These are phyloP conservation scores for Hippophae rhamnoides DNA, from an alignment of 306 rosid species.

Conservation along the genomic window DNA sequence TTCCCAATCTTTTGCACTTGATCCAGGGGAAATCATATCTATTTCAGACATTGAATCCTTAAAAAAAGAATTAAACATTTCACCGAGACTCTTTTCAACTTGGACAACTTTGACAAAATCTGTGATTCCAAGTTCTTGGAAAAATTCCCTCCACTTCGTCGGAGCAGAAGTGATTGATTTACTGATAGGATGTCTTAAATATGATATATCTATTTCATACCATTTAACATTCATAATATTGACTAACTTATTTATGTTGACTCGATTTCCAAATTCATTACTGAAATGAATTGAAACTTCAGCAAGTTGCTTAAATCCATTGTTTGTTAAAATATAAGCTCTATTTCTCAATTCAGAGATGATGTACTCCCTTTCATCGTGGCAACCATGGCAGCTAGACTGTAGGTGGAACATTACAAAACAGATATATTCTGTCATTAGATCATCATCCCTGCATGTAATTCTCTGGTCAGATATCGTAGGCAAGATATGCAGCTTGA, in stretches of 20 bases:
- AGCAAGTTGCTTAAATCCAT: conserved; percentile 63
- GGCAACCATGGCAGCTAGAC: conserved; percentile 66
- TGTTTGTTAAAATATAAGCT: conserved; percentile 56
- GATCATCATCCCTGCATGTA: conserved; percentile 25
- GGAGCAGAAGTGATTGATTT: conserved; percentile 44
- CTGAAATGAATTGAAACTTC: conserved; percentile 70
- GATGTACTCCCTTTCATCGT: conserved; percentile 42
- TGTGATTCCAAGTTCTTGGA: conserved; percentile 57
- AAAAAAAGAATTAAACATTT: conserved; percentile 32
- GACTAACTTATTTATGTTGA: conserved; percentile 47
- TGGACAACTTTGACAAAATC: conserved; percentile 62
- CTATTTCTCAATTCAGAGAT: conserved; percentile 50
- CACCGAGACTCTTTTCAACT: conserved; percentile 51
- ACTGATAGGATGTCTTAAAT: conserved; percentile 62
- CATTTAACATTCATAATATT: conserved; percentile 50
- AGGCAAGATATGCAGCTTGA: conserved; percentile 74
- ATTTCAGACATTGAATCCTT: conserved; percentile 42
- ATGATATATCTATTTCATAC: conserved; percentile 66
- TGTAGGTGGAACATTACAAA: conserved; percentile 71
- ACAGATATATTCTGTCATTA: conserved; percentile 78
- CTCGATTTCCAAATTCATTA: conserved; percentile 62
- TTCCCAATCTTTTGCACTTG: conserved; percentile 72
- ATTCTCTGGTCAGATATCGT: conserved; percentile 39
- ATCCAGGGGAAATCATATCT: conserved; percentile 50
- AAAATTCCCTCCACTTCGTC: conserved; percentile 74